phyloP scores from a whole-genome alignment of 2,329 filamentous ascomycete genomes.

The Dothidotthia symphoricarpi region DNA sequence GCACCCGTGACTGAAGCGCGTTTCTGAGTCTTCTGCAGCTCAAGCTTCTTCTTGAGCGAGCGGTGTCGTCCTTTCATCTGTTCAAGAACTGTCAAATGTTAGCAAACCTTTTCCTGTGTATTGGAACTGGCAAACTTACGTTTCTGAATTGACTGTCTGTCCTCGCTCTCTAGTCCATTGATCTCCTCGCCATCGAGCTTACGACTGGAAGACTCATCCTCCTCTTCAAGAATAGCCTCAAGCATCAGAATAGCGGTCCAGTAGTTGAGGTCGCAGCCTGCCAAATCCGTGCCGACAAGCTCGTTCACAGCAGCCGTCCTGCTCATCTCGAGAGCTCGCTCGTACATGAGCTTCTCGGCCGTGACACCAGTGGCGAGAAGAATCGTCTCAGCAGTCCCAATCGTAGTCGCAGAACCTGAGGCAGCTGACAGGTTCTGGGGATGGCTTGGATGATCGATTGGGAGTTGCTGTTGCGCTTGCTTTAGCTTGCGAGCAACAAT shows the following conservation, averaged over 20 bases:
- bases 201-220: slow-evolving; percentile 58
- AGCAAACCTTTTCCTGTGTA: slow-evolving; percentile 9
- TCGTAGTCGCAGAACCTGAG: slow-evolving; percentile 55
- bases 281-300: slow-evolving; percentile 84
- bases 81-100: slow-evolving; percentile 46
- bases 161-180: slow-evolving; percentile 63
- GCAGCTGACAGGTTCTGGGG: slow-evolving; percentile 71
- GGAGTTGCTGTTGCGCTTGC: slow-evolving; percentile 80
- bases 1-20: slow-evolving; percentile 37
- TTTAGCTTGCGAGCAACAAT: slow-evolving; percentile 85
- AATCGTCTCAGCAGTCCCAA: slow-evolving; percentile 73
- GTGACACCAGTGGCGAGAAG: slow-evolving; percentile 84
- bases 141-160: slow-evolving; percentile 70
- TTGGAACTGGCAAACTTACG: slow-evolving; percentile 52
- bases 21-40: slow-evolving; percentile 41
- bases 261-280: slow-evolving; percentile 88
- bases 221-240: slow-evolving; percentile 86
- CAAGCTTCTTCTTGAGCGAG: slow-evolving; percentile 48
- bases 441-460: slow-evolving; percentile 80
- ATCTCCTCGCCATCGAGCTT: slow-evolving; percentile 50
- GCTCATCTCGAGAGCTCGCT: slow-evolving; percentile 95
- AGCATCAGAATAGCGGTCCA: slow-evolving; percentile 91
- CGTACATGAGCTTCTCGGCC: slow-evolving; percentile 97
- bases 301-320: slow-evolving; percentile 91
- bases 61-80: slow-evolving; percentile 45